A percentile compares a stretch with the other conserved stretches of the same genome.
phyloP scores from a whole-genome alignment of 2,329 filamentous ascomycete genomes.

The Cadophora luteo-olivacea region DNA sequence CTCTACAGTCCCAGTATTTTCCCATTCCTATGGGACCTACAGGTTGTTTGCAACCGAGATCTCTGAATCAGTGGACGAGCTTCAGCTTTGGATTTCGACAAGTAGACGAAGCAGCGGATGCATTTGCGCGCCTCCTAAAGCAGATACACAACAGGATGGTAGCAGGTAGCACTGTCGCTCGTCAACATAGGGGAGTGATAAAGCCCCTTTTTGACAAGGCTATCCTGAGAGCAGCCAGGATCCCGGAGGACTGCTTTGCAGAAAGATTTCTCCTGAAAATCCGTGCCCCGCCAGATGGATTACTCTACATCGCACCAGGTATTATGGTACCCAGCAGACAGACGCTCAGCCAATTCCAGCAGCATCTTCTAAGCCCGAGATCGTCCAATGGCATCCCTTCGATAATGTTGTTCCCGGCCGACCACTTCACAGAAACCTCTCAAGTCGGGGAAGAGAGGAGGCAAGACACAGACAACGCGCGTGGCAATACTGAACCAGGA shows the following conservation, averaged over 20 bases:
- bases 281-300: not conserved
- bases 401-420: no score
- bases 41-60: not conserved
- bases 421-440: no score
- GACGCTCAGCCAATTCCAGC: not conserved
- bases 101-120: not conserved
- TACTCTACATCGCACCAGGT: not conserved
- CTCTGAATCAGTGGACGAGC: not conserved
- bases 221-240: not conserved
- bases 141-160: not conserved
- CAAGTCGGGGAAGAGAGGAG: no score
- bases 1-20: not conserved
- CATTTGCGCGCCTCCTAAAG: not conserved
- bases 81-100: not conserved
- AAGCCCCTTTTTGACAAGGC: no score
- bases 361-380: not conserved
- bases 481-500: no score
- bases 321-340: not conserved
- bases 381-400: not conserved
- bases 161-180: no score
- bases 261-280: not conserved
- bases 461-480: no score
- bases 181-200: no score
- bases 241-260: not conserved
- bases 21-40: no score